These are phyloP conservation scores for Trichosporon coremiiforme DNA, from an alignment of 1,284 basidiomycete species.

Conservation along the genomic window DNA sequence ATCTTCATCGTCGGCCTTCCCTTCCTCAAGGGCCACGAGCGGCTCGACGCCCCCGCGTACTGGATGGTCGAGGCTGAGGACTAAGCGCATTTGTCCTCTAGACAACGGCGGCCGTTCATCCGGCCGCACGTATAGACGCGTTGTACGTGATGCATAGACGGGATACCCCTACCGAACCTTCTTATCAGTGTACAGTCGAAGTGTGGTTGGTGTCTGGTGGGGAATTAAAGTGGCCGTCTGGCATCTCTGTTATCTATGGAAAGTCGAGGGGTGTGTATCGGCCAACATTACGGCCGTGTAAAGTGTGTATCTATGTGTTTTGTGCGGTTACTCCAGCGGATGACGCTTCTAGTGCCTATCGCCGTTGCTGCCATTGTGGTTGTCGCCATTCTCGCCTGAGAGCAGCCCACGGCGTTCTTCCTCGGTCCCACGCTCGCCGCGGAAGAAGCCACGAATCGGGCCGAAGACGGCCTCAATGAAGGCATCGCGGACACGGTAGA, in stretches of 20 bases:
- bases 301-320: neutral
- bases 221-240: neutral
- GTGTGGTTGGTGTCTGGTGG: too few relatives aligned
- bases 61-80: conserved; percentile 78
- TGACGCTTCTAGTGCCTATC: neutral
- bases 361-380: neutral
- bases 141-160: conserved; percentile 10
- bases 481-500: conserved; percentile 57
- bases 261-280: neutral
- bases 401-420: conserved; percentile 30
- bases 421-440: conserved; percentile 25
- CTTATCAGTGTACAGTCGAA: neutral
- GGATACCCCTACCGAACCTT: neutral
- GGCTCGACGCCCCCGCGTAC: conserved; percentile 84
- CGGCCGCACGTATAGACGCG: neutral
- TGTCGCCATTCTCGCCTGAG: neutral
- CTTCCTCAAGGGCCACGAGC: conserved; percentile 75
- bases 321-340: neutral
- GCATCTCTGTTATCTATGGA: neutral
- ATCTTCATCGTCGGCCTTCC: conserved; percentile 89
- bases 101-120: conserved; percentile 1
- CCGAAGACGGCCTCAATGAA: conserved; percentile 21
- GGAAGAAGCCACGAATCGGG: conserved; percentile 3
- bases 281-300: neutral
- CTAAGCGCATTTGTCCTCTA: conserved; percentile 47